Percentiles rank a stretch among this genome's conserved stretches.
These are phyloP conservation scores for Pisolithus microcarpus DNA, from an alignment of 768 basidiomycete genomes.

Conservation along the genomic window DNA sequence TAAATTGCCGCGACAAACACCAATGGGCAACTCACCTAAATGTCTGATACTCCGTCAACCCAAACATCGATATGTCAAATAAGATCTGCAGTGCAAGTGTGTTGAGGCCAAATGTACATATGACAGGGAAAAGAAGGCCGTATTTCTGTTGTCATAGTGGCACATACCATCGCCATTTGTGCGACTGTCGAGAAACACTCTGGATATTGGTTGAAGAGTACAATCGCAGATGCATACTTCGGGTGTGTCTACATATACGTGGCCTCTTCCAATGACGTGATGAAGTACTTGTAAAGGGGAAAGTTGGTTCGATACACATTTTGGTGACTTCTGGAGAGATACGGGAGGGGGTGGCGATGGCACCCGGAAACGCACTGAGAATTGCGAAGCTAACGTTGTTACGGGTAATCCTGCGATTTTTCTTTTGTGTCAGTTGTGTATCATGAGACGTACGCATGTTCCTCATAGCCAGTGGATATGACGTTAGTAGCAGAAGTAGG, in stretches of 20 bases:
- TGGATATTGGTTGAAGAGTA: conserved; percentile 46
- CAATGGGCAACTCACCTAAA: too few relatives aligned
- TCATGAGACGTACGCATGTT: not conserved
- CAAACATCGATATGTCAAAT: too few relatives aligned
- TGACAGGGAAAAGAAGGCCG: not conserved
- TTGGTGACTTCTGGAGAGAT: not conserved
- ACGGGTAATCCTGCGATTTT: not conserved
- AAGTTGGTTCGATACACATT: conserved; percentile 7
- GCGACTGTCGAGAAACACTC: conserved; percentile 34
- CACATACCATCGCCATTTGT: conserved; percentile 24
- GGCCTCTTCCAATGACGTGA: conserved; percentile 32
- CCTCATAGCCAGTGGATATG: not conserved
- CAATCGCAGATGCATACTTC: conserved; percentile 31
- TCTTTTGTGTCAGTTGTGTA: not conserved
- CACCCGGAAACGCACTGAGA: not conserved
- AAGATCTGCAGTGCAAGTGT: too few relatives aligned
- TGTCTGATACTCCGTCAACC: too few relatives aligned
- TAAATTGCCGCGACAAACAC: too few relatives aligned
- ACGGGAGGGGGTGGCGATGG: not conserved
- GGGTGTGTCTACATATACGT: conserved; percentile 39
- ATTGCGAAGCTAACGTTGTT: not conserved
- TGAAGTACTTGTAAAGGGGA: conserved; percentile 26
- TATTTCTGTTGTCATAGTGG: conserved; percentile 8
- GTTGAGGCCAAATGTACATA: too few relatives aligned
- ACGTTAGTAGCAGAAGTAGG: too few relatives aligned